These are phyloP conservation scores for Venturia aucupariae DNA, from an alignment of 2,329 filamentous ascomycete species.

Conservation along the genomic window DNA sequence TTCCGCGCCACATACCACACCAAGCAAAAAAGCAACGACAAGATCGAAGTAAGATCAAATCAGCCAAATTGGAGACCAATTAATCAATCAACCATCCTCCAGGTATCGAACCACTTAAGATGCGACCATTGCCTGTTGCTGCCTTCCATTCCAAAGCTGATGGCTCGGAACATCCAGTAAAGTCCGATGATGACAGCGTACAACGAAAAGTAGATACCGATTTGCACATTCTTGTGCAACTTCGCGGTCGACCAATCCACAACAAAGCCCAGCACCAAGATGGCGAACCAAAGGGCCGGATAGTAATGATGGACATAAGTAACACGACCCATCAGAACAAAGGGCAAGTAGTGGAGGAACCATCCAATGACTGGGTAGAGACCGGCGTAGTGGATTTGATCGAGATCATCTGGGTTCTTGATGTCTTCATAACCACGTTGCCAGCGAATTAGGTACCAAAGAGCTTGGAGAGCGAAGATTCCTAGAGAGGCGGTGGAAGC, in stretches of 20 bases:
- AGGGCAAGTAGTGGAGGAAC: slow-evolving; percentile 93
- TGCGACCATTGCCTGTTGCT: slow-evolving; percentile 75
- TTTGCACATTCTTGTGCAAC: slow-evolving; percentile 51
- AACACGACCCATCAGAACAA: slow-evolving; percentile 95
- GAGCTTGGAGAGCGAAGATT: slow-evolving; percentile 60
- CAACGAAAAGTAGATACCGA: slow-evolving; percentile 60
- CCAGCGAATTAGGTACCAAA: slow-evolving; percentile 89
- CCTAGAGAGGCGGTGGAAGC: slow-evolving; percentile 73
- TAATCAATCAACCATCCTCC: slow-evolving; percentile 65
- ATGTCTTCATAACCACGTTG: slow-evolving; percentile 89
- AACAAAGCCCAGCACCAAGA: slow-evolving; percentile 79
- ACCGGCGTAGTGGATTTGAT: slow-evolving; percentile 89
- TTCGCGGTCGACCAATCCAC: slow-evolving; percentile 72
- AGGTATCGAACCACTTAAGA: slow-evolving; percentile 85
- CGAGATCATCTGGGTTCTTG: slow-evolving; percentile 60
- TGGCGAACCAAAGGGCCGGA: slow-evolving; percentile 94
- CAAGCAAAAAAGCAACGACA: not conserved
- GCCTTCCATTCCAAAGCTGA: slow-evolving; percentile 94
- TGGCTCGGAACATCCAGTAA: slow-evolving; percentile 83
- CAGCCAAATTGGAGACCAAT: not conserved
- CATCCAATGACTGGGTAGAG: slow-evolving; percentile 88
- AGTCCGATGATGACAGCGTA: slow-evolving; percentile 69
- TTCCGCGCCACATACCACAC: not conserved
- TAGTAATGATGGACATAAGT: slow-evolving; percentile 99
- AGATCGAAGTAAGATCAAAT: not conserved